A percentile compares a stretch with the other conserved stretches of the same genome.
Evolutionary conservation across 1,284 basidiomycete genomes (phyloP).

Genomic region (Malassezia psittaci): DNA sequence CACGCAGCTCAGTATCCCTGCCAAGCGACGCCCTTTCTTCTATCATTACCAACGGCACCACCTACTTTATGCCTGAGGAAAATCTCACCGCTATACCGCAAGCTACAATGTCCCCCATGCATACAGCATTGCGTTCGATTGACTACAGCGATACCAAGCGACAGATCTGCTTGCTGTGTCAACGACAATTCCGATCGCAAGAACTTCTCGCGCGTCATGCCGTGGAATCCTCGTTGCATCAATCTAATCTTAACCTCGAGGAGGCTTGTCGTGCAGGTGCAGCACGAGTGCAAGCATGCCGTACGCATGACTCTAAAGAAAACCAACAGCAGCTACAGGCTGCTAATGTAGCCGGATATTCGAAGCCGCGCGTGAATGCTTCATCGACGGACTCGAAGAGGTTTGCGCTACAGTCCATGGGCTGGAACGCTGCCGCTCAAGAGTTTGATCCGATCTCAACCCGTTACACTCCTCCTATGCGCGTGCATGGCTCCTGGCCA

Average conservation of each 20-base stretch:
- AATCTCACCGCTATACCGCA: neutral
- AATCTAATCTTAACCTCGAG: conserved; percentile 11
- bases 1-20: neutral
- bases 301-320: conserved; percentile 1
- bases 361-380: neutral
- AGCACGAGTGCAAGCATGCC: conserved; percentile 9
- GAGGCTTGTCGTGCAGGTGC: conserved; percentile 10
- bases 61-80: conserved; percentile 6
- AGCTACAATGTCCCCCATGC: neutral
- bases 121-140: conserved; percentile 7
- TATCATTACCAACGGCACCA: conserved; percentile 3
- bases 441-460: neutral
- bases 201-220: conserved; percentile 14
- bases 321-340: neutral
- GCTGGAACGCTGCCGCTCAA: neutral
- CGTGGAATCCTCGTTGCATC: conserved; percentile 10
- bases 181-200: conserved; percentile 5
- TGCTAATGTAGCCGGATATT: neutral
- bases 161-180: conserved; percentile 15
- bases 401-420: conserved; percentile 1
- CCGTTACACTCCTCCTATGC: neutral
- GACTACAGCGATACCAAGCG: conserved; percentile 13
- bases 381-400: neutral
- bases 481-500: conserved; percentile 1
- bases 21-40: conserved; percentile 1